Evolutionary conservation across 306 rosid genomes (phyloP), one percentile per base, ranked within the genome.

Genomic region (Dryas alaskensis): DNA sequence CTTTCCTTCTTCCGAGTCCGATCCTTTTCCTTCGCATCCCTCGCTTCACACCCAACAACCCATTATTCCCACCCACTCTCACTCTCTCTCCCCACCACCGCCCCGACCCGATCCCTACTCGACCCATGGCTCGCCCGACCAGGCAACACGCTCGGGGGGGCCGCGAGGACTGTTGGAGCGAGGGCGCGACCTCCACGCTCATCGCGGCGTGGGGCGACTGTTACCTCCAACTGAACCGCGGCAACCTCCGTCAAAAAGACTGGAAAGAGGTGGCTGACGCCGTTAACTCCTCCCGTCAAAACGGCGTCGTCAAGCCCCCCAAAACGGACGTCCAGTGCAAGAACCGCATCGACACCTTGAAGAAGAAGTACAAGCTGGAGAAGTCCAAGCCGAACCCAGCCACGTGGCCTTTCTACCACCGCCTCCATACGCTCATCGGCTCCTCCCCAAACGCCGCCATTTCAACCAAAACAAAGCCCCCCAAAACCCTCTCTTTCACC

Each of bases 151-250:
- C 68, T 45, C 40, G 62, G 8, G 85, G 77, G 0, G 85, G 83
- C 84, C 84, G 88, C 11, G 84, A 83, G 14, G 87, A 86, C 50
- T 78, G 82, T 60, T 86, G 89, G 89, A 86, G 82, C 61, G 87
- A 83, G 14, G 82, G 72, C 11, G 87, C 87, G 8, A 86, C 89
- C 9, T 71, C 60, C 67, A 53, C 70, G 0, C 78, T 86, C 22
- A 83, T 81, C 73, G 77, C 78, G 17, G 82, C 87, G 2, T 86
- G 90, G 86, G 90, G 82, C 1, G 82, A 86, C 63, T 82, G 87
- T 25, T 86, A 73, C 49, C 57, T 83, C 69, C 84, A 59, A 16
- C 74, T 82, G 43, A 81, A 81, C 78, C 83, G 86, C 19, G 84
- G 90, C 9, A 79, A 81, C 54, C 90, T 86, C 82, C 85, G 87